Base-by-base conservation (phyloP, 805 yeast species). In the Hagleromyces aurorensis region DNA sequence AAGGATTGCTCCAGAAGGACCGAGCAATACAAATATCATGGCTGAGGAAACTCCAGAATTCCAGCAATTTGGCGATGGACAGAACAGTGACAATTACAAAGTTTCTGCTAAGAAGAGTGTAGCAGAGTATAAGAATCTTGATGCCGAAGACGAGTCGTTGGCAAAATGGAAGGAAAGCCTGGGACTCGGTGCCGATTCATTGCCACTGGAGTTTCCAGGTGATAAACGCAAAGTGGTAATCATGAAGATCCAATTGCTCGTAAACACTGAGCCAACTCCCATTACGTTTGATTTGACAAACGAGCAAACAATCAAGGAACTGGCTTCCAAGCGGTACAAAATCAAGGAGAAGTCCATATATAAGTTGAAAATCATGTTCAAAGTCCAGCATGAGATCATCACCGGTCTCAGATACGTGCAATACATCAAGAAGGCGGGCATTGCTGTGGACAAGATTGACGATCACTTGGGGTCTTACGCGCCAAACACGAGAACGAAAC, bases 391-490 rank as follows among this genome's bases (percentile, higher is more conserved):
- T 48, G 93, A 83, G 53, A 83, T 87, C 42, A 77, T 87, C 45
- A 86, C 96, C 2, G 96, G 96, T 1, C 70, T 87, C 52, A 77
- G 79, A 52, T 87, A 86, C 55, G 69, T 83, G 41, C 95, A 84
- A 57, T 74, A 73, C 12, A 79, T 85, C 40, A 85, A 84, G 58
- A 82, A 86, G 53, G 75, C 87, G 2, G 95, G 94, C 19, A 81
- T 87, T 39, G 72, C 87, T 15, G 84, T 87, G 22, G 94, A 84
- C 52, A 83, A 79, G 52, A 61, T 77, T 23, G 93, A 83, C 41
- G 94, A 85, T 55, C 91, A 87, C 25, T 69, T 85, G 52, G 96
- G 96, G 3, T 78, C 91, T 3, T 87, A 78, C 55, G 87, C 94
- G 7, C 96, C 96, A 44, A 82, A 74, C 55, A 85, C 96, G 3